phyloP scores from a whole-genome alignment of 345 rosid species.

The Crucihimalaya himalaica region DNA sequence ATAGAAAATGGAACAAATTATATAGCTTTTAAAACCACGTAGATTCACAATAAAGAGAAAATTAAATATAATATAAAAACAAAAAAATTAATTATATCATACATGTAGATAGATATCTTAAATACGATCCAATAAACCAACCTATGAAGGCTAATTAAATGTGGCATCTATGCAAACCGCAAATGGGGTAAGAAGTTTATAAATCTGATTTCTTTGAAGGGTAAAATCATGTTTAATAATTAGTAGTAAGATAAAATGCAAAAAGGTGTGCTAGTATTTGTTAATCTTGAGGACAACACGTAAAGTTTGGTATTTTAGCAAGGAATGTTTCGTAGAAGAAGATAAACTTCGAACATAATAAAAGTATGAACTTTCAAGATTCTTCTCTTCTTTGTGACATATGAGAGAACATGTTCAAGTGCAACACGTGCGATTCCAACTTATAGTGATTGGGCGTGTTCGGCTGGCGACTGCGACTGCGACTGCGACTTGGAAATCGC shows the following conservation, averaged over 20 bases:
- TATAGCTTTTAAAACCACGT: neutral
- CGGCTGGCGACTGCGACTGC: too few relatives aligned
- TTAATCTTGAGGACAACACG: conserved; percentile 22
- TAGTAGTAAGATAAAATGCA: neutral
- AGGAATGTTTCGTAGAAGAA: conserved; percentile 11
- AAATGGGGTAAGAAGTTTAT: neutral
- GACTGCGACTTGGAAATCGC: too few relatives aligned
- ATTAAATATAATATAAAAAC: neutral
- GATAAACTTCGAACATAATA: conserved; percentile 13
- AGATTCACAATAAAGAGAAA: neutral
- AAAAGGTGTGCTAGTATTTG: neutral
- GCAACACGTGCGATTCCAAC: too few relatives aligned
- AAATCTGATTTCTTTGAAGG: too few relatives aligned
- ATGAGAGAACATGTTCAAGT: too few relatives aligned
- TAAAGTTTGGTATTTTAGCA: conserved; percentile 20
- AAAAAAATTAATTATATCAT: neutral
- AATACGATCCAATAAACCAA: neutral
- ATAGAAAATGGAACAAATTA: neutral
- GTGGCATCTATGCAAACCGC: neutral
- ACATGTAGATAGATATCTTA: neutral
- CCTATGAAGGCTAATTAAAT: neutral
- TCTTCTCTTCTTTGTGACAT: conserved; percentile 21
- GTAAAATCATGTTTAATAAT: neutral
- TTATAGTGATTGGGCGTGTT: too few relatives aligned
- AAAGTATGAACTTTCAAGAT: conserved; percentile 3